Base-by-base conservation (phyloP, 306 rosid genomes). In the Pachyrhizus erosus region DNA sequence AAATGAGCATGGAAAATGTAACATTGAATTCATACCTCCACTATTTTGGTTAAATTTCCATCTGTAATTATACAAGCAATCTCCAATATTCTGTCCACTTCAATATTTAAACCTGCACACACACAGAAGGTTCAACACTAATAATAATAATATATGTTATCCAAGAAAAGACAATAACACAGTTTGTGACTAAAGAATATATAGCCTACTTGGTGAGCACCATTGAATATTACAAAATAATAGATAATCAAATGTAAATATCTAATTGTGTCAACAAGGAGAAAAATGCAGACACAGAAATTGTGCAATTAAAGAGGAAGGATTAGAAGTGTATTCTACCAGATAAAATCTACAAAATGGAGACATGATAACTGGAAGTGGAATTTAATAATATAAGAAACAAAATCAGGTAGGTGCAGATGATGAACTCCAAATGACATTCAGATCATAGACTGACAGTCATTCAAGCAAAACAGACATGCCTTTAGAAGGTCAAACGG, bases 1-100 rank as follows among this genome's bases (percentile, higher is more conserved):
- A 54, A 80, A 24, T 9, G 12, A 80, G 2, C 17, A 20, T 40
- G 42, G 13, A 78, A 45, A 31, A 8, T 43, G 17, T 66, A 71
- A 46, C 9, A 48, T 51, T 62, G 80, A 81, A 83, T 12, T 67
- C 79, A 70, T 90, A 96, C 99, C 98, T 96, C 99, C 31, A 89
- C 64, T 1, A 85, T 74, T 86, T 93, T 96, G 87, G 89, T 85
- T 79, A 96, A 87, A 61, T 45, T 85, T 48, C 99, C 99, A 83
- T 96, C 94, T 55, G 99, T 90, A 58, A 93, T 74, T 76, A 96
- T 92, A 80, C 99, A 96, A 77, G 99, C 99, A 86, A 96, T 93
- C 91, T 96, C 99, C 77, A 96, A 64, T 77, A 96, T 96, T 80
- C 96, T 86, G 77, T 96, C 99, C 84, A 85, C 91, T 84, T 96